These are phyloP conservation scores for Piper longum DNA, from an alignment of 164 flowering plant genomes.

Conservation along the genomic window DNA sequence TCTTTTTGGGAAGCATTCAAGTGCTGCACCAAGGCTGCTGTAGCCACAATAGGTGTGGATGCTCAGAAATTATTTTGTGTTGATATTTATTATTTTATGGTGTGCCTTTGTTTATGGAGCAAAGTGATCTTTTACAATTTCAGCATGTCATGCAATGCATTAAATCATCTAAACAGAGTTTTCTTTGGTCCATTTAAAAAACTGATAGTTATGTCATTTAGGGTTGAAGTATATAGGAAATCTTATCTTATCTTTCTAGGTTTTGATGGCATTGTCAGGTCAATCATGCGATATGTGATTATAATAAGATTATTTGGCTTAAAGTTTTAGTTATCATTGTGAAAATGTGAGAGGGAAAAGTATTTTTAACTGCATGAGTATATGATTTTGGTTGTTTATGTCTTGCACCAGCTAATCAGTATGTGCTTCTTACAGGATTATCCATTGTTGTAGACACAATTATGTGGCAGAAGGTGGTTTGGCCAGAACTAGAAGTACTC, in stretches of 20 bases:
- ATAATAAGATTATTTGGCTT: not conserved
- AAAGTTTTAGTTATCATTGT: not conserved
- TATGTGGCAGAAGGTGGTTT: constrained; percentile 63
- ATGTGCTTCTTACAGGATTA: constrained; percentile 37
- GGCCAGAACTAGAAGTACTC: constrained; percentile 95
- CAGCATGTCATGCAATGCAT: too few species aligned
- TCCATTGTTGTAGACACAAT: constrained; percentile 64
- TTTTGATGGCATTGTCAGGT: not conserved
- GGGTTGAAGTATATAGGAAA: not conserved
- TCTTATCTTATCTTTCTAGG: not conserved
- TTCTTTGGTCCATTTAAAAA: too few species aligned
- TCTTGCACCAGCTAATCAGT: not conserved
- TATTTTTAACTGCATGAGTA: too few species aligned
- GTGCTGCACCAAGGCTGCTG: constrained; percentile 32
- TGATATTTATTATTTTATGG: not conserved
- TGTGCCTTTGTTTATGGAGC: not conserved
- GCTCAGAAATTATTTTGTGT: not conserved
- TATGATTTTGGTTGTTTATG: not conserved
- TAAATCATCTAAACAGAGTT: too few species aligned
- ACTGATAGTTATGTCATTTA: not conserved
- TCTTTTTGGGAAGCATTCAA: constrained; percentile 55
- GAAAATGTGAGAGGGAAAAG: too few species aligned
- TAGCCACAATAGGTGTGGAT: constrained; percentile 47
- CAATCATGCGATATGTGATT: not conserved
- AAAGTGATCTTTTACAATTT: not conserved